Evolutionary conservation across 208 protist genomes (phyloP).

Genomic region (Vickermania ingenoplastis): DNA sequence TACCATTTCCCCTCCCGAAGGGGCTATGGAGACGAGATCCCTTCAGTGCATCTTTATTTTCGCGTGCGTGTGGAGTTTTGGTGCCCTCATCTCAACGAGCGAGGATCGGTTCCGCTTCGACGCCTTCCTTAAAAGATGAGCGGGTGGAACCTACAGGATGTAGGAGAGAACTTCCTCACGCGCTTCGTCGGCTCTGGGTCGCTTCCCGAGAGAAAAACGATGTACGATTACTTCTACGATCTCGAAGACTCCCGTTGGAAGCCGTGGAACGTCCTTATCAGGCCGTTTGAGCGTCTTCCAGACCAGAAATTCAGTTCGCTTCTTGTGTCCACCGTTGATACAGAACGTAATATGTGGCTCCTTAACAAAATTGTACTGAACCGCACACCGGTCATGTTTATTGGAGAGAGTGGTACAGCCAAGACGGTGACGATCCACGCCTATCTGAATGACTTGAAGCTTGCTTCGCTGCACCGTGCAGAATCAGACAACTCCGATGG

Average conservation of each 20-base stretch:
- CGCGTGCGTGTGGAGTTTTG: constrained; percentile 94
- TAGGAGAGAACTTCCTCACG: constrained; percentile 83
- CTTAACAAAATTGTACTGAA: constrained; percentile 91
- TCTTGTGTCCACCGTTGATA: constrained; percentile 98
- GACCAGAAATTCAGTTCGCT: constrained; percentile 93
- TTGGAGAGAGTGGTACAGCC: constrained; percentile 97
- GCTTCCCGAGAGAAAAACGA: constrained; percentile 85
- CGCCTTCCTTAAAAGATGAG: constrained; percentile 91
- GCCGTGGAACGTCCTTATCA: constrained; percentile 92
- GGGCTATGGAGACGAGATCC: constrained; percentile 76
- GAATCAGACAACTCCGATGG: constrained; percentile 28
- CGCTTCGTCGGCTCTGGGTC: constrained; percentile 87
- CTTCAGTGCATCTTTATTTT: constrained; percentile 96
- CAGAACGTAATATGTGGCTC: constrained; percentile 96
- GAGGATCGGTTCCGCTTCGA: constrained; percentile 91
- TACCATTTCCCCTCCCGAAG: constrained; percentile 63
- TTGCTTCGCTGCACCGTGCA: constrained; percentile 27
- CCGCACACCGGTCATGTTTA: constrained; percentile 91
- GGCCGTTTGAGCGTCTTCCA: constrained; percentile 81
- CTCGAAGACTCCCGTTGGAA: constrained; percentile 90
- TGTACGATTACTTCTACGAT: constrained; percentile 98
- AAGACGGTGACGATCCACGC: constrained; percentile 98
- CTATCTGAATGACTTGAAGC: constrained; percentile 89
- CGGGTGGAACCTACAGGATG: constrained; percentile 88
- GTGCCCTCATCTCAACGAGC: constrained; percentile 70